Conservation (phyloP, 192 early-diverging fungal genomes). For the Gigaspora rosea region DNA sequence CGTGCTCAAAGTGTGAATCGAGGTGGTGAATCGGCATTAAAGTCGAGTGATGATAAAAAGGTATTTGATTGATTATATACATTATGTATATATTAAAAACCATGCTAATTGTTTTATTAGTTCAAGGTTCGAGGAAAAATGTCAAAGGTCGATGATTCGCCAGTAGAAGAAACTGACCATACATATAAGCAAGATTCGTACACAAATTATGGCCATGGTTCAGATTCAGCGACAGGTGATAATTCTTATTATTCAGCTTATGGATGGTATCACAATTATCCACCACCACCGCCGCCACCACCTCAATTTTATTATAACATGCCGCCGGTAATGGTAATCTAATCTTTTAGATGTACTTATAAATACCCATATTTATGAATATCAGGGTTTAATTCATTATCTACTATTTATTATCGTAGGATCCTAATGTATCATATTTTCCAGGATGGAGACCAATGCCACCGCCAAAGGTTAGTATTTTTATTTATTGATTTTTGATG, state of each 20-base stretch:
- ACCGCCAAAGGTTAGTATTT: no score
- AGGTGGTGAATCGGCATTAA: no score
- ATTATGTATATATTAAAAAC: neutral
- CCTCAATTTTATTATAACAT: neutral
- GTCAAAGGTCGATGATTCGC: neutral
- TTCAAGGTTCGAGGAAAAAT: neutral
- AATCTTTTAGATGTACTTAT: neutral
- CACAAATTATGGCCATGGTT: neutral
- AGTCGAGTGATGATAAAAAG: no score
- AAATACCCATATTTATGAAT: neutral
- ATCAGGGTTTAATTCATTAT: neutral
- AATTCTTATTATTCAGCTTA: neutral
- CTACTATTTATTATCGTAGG: neutral
- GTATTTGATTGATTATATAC: no score
- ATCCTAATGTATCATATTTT: neutral
- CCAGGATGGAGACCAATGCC: neutral
- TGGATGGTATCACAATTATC: slow-evolving; percentile 6
- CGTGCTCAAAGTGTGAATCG: no score
- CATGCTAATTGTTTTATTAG: neutral
- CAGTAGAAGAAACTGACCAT: neutral
- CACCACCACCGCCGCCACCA: slow-evolving; percentile 7
- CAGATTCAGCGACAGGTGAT: neutral
- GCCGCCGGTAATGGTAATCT: neutral
- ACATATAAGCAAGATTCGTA: neutral
- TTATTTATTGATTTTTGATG: no score